Evolutionary conservation across 345 rosid genomes (phyloP).

Genomic region (Eucalyptus regnans): DNA sequence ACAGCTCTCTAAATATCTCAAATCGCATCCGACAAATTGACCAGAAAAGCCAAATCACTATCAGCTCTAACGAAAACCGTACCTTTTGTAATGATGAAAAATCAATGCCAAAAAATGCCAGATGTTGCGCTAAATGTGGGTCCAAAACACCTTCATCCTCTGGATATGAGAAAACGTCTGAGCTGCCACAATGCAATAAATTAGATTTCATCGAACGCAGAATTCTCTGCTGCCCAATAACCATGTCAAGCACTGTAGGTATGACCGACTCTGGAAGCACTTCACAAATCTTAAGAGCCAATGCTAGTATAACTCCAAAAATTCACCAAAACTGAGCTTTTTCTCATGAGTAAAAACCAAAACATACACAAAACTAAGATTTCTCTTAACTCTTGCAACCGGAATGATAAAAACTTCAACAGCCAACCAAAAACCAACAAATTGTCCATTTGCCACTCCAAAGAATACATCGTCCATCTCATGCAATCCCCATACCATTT

Average conservation of each 20-base stretch:
- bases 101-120: constrained; percentile 95
- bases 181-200: constrained; percentile 61
- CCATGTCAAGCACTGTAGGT: background rate
- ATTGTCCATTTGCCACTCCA: background rate
- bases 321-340: background rate
- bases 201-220: constrained; percentile 19
- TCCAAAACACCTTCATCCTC: constrained; percentile 91
- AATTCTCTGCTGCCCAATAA: background rate
- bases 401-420: background rate
- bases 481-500: background rate
- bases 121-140: constrained; percentile 85
- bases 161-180: constrained; percentile 96
- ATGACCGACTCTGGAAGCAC: background rate
- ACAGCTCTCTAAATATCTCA: background rate
- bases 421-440: background rate
- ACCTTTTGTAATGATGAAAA: constrained; percentile 95
- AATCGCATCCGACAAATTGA: background rate
- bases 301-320: background rate
- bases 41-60: background rate
- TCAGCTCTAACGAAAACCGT: background rate
- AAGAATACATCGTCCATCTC: background rate
- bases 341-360: background rate
- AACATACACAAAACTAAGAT: background rate
- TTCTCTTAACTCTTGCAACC: background rate
- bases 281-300: background rate